Percentiles rank a stretch among this genome's conserved stretches.
Conservation (phyloP, 768 basidiomycete species). For the Inosperma sp. region DNA sequence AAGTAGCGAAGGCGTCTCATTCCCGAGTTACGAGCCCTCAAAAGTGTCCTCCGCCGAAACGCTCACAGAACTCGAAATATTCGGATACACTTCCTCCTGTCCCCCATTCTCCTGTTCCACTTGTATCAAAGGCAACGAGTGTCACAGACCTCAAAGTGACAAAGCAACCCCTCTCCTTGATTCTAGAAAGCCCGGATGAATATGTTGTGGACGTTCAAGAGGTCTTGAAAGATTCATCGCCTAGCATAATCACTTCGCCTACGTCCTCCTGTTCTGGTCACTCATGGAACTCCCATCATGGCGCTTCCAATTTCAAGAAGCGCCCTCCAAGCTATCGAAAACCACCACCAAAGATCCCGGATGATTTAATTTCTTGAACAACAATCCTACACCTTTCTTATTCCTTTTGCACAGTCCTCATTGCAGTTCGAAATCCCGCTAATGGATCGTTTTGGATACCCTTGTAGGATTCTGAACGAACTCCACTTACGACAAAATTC, state of each 20-base stretch:
- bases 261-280: not conserved
- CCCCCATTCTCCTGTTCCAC: slow-evolving; percentile 13
- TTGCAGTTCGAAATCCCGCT: too few relatives aligned
- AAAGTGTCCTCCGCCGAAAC: not conserved
- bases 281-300: slow-evolving; percentile 10
- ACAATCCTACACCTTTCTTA: too few relatives aligned
- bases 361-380: slow-evolving; percentile 7
- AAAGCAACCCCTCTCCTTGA: slow-evolving; percentile 25
- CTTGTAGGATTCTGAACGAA: too few relatives aligned
- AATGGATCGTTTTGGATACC: too few relatives aligned
- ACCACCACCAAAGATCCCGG: slow-evolving; percentile 21
- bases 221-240: slow-evolving; percentile 10
- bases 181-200: slow-evolving; percentile 35
- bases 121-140: slow-evolving; percentile 6
- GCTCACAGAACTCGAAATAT: slow-evolving; percentile 10
- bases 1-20: too few relatives aligned
- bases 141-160: slow-evolving; percentile 9
- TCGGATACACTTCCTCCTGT: too few relatives aligned
- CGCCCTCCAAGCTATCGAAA: slow-evolving; percentile 26
- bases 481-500: too few relatives aligned
- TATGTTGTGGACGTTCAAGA: slow-evolving; percentile 26
- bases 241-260: slow-evolving; percentile 8
- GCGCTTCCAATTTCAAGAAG: slow-evolving; percentile 6
- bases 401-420: too few relatives aligned
- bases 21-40: not conserved